These are phyloP conservation scores for Plectosphaerella sp. DNA, from an alignment of 2,329 filamentous ascomycete genomes.

Conservation along the genomic window DNA sequence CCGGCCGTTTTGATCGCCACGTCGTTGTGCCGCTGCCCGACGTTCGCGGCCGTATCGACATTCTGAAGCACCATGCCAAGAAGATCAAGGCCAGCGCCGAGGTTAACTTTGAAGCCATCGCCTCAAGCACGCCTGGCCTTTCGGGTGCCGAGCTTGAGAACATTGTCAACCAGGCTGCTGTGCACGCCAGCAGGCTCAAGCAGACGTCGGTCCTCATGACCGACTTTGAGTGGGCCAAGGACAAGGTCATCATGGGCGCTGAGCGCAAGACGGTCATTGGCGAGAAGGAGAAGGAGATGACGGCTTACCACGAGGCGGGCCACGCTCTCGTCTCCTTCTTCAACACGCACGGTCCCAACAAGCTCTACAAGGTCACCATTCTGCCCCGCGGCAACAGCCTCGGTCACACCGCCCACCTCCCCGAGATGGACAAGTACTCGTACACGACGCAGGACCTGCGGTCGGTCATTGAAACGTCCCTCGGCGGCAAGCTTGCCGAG, in stretches of 20 bases:
- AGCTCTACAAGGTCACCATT: constrained; percentile 95
- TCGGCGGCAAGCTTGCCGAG: constrained; percentile 86
- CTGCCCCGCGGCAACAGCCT: constrained; percentile 83
- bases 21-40: constrained; percentile 86
- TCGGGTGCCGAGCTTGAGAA: constrained; percentile 97
- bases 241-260: constrained; percentile 95
- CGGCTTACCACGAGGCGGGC: constrained; percentile 94
- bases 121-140: constrained; percentile 83
- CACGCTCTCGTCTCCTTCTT: constrained; percentile 89
- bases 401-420: constrained; percentile 82
- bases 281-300: constrained; percentile 90
- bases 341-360: constrained; percentile 64
- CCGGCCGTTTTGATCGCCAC: constrained; percentile 93
- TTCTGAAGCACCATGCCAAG: constrained; percentile 88
- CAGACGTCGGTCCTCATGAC: constrained; percentile 67
- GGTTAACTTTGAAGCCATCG: constrained; percentile 79
- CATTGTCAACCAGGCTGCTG: constrained; percentile 91
- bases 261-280: constrained; percentile 86
- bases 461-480: constrained; percentile 71
- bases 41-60: constrained; percentile 86
- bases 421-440: constrained; percentile 89
- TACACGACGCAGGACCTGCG: constrained; percentile 81
- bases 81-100: constrained; percentile 78
- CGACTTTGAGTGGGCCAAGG: constrained; percentile 96
- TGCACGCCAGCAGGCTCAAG: constrained; percentile 88